phyloP scores from a whole-genome alignment of 2,329 filamentous ascomycete species.

The Drechslerella stenobrocha region DNA sequence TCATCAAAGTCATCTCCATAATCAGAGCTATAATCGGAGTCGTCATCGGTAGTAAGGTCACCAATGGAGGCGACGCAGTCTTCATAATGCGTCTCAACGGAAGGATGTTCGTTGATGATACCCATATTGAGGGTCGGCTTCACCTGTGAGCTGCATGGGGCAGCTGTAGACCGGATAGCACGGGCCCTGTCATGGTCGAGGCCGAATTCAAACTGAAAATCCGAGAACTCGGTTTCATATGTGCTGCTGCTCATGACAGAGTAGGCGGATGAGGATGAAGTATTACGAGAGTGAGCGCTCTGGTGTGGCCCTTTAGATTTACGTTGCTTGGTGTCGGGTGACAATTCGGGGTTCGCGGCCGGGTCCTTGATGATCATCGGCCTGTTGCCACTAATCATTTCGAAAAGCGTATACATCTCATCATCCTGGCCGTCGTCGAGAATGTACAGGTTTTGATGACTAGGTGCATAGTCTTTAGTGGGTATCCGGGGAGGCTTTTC shows the following conservation, averaged over 20 bases:
- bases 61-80: constrained; percentile 40
- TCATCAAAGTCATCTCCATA: constrained; percentile 39
- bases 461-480: constrained; percentile 32
- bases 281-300: constrained; percentile 30
- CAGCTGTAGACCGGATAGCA: background rate
- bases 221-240: constrained; percentile 43
- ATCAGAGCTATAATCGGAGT: constrained; percentile 37
- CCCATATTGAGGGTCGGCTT: constrained; percentile 12
- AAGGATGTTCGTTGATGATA: constrained; percentile 17
- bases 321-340: constrained; percentile 19
- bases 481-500: constrained; percentile 44
- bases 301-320: constrained; percentile 14
- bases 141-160: constrained; percentile 2
- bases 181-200: constrained; percentile 12
- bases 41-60: constrained; percentile 39
- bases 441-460: constrained; percentile 41
- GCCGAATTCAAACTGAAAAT: constrained; percentile 44
- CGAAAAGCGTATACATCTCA: constrained; percentile 46
- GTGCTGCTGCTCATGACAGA: constrained; percentile 38
- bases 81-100: constrained; percentile 24
- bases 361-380: constrained; percentile 8
- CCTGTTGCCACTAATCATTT: constrained; percentile 40
- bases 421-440: constrained; percentile 44
- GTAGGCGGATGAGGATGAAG: constrained; percentile 39
- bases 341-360: constrained; percentile 11